Conservation (phyloP, 2,329 filamentous ascomycete species). For the Ilyonectria mors-panacis region DNA sequence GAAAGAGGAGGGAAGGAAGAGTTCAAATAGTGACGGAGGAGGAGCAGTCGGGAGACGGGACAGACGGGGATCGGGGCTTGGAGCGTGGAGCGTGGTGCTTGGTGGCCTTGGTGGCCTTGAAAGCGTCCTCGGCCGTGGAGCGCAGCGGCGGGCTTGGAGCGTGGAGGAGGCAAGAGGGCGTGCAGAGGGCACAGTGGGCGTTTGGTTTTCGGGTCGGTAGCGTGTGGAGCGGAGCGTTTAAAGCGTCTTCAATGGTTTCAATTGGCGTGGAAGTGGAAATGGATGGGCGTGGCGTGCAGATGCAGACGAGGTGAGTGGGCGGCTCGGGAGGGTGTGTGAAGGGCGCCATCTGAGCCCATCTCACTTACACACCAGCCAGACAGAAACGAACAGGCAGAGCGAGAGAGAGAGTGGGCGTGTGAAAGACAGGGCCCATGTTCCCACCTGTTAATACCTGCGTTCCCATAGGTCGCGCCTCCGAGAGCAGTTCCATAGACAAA, state of each 20-base stretch:
- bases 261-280: not conserved
- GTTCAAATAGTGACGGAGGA: slow-evolving; percentile 42
- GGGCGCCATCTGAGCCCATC: slow-evolving; percentile 4
- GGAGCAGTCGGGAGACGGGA: slow-evolving; percentile 21
- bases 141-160: slow-evolving; percentile 6
- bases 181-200: not conserved
- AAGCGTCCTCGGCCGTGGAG: slow-evolving; percentile 13
- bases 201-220: not conserved
- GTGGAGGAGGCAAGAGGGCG: slow-evolving; percentile 17
- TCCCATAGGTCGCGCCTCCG: not conserved
- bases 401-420: slow-evolving; percentile 11
- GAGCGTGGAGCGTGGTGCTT: slow-evolving; percentile 18
- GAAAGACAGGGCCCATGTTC: not conserved
- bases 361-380: slow-evolving; percentile 28
- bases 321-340: not conserved
- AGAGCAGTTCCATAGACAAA: not conserved
- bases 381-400: not conserved
- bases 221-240: too few relatives aligned
- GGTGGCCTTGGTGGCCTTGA: slow-evolving; percentile 11
- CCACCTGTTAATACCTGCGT: not conserved
- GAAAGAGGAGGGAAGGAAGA: slow-evolving; percentile 32
- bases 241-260: too few relatives aligned
- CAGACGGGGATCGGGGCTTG: slow-evolving; percentile 6
- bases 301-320: slow-evolving; percentile 2
- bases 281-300: slow-evolving; percentile 7